A percentile compares a stretch with the other conserved stretches of the same genome.
These are phyloP conservation scores for Fusarium gaditjirri DNA, from an alignment of 2,329 filamentous ascomycete genomes.

Conservation along the genomic window DNA sequence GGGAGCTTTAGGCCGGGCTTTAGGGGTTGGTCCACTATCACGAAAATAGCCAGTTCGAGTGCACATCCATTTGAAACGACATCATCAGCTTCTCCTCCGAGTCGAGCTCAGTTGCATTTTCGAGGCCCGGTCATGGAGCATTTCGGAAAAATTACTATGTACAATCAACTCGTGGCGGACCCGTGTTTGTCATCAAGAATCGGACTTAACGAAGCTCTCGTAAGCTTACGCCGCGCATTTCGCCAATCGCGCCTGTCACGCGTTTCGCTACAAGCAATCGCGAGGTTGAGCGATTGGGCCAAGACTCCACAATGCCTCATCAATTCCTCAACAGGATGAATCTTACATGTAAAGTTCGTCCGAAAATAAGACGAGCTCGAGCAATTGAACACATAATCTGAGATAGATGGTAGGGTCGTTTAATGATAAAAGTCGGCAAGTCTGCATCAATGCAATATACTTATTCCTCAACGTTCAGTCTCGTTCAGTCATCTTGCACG, in stretches of 20 bases:
- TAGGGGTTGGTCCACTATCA: background rate
- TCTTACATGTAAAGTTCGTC: background rate
- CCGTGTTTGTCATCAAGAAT: background rate
- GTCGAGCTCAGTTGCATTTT: no score
- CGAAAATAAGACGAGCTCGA: background rate
- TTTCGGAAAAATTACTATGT: background rate
- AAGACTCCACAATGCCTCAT: background rate
- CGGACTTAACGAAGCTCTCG: background rate
- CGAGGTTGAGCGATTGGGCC: slow-evolving; percentile 2
- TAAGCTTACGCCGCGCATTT: background rate
- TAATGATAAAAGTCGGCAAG: background rate
- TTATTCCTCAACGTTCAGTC: no score
- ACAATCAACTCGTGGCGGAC: accelerated
- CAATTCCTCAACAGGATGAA: background rate
- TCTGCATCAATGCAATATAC: no score
- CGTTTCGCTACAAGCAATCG: background rate
- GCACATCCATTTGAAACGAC: background rate
- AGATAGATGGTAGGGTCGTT: no score
- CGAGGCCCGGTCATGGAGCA: background rate
- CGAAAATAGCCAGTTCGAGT: background rate
- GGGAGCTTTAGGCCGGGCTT: background rate
- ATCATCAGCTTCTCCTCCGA: background rate
- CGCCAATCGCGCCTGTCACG: background rate
- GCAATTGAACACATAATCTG: background rate
- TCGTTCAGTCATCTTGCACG: accelerated